Percentiles rank a stretch among this genome's conserved stretches.
Evolutionary conservation across 139 green algal genomes (phyloP).

Genomic region (Chlorella vulgaris): DNA sequence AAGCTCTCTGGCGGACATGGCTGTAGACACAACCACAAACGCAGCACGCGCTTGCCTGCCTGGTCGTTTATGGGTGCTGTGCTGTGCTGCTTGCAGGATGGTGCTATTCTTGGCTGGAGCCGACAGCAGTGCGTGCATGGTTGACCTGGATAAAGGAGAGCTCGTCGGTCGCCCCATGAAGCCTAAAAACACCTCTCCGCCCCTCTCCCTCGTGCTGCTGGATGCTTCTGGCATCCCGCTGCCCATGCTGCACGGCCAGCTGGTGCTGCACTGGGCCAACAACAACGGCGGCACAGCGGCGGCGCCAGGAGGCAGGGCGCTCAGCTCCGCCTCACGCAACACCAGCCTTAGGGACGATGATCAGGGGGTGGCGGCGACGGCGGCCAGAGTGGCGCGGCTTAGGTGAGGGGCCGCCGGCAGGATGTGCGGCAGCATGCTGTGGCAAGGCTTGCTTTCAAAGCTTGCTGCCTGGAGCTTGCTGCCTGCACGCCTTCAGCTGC

Average conservation of each 20-base stretch:
- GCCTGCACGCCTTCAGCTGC: too few species aligned
- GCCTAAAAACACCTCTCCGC: slow-evolving; percentile 48
- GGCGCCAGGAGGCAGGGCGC: neutral
- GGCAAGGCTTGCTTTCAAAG: too few species aligned
- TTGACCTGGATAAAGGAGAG: slow-evolving; percentile 31
- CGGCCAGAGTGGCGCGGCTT: neutral
- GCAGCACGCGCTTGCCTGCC: too few species aligned
- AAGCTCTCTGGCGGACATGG: too few species aligned
- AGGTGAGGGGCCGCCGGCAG: neutral
- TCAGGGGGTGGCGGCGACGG: neutral
- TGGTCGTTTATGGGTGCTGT: too few species aligned
- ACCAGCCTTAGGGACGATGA: neutral
- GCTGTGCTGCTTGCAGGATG: slow-evolving; percentile 29
- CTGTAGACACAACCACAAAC: too few species aligned
- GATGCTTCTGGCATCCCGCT: slow-evolving; percentile 34
- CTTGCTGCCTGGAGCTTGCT: too few species aligned
- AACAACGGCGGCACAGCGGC: slow-evolving; percentile 43
- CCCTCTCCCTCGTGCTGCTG: slow-evolving; percentile 48
- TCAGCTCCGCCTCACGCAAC: neutral
- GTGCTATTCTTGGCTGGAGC: slow-evolving; percentile 39
- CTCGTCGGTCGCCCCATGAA: slow-evolving; percentile 17
- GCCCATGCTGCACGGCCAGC: slow-evolving; percentile 11
- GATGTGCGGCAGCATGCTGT: too few species aligned
- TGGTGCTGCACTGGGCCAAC: slow-evolving; percentile 51
- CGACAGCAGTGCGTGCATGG: slow-evolving; percentile 34